Evolutionary conservation across 352 stramenopile species (phyloP).

Genomic region (Pythium graminicola): DNA sequence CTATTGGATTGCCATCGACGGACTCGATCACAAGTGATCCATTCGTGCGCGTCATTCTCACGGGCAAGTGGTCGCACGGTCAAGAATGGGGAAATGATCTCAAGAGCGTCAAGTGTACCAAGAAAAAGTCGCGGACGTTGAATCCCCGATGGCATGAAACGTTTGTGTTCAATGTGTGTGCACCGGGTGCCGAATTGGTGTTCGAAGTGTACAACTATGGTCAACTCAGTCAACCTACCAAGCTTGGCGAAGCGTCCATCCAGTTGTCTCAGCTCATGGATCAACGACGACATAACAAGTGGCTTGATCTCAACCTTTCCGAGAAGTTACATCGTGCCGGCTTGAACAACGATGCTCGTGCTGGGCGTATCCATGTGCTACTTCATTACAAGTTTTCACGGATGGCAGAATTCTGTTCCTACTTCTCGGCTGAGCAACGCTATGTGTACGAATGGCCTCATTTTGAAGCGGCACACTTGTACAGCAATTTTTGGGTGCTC

Average conservation of each 20-base stretch:
- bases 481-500: constrained; percentile 85
- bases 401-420: constrained; percentile 78
- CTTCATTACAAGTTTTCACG: constrained; percentile 85
- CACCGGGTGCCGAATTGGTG: constrained; percentile 68
- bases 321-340: constrained; percentile 74
- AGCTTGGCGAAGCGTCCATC: constrained; percentile 73
- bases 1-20: constrained; percentile 75
- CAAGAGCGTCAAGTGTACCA: constrained; percentile 77
- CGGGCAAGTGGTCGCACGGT: constrained; percentile 79
- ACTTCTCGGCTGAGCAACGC: constrained; percentile 62
- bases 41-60: constrained; percentile 79
- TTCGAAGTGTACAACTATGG: constrained; percentile 85
- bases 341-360: constrained; percentile 78
- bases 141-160: constrained; percentile 85
- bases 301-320: constrained; percentile 71
- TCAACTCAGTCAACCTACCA: constrained; percentile 74
- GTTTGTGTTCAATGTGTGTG: constrained; percentile 85
- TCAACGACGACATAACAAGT: constrained; percentile 82
- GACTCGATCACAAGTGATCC: constrained; percentile 86
- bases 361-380: constrained; percentile 73
- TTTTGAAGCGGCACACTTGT: constrained; percentile 74
- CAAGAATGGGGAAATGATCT: constrained; percentile 80
- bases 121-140: constrained; percentile 81
- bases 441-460: constrained; percentile 78
- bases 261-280: constrained; percentile 78